Evolutionary conservation across 2,329 filamentous ascomycete species (phyloP).

Genomic region (Aspergillus ruber): DNA sequence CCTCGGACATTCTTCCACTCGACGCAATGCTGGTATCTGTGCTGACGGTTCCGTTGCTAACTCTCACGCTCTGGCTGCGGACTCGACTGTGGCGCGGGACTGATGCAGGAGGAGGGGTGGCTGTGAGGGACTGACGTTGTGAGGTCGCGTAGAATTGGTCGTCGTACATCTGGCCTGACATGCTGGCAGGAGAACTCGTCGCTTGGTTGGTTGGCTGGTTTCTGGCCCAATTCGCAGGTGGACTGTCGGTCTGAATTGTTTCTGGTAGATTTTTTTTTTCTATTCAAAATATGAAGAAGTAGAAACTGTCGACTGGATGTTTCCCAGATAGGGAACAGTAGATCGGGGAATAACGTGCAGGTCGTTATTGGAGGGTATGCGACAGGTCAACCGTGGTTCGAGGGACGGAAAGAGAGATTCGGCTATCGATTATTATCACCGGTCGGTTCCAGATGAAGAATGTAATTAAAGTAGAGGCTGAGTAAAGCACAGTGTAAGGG

Average conservation of each 20-base stretch:
- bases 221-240: background rate
- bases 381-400: constrained; percentile 4
- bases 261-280: background rate
- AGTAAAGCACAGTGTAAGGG: too few relatives aligned
- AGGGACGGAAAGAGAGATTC: background rate
- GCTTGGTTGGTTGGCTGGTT: too few relatives aligned
- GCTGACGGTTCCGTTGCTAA: constrained; percentile 85
- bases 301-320: too few relatives aligned
- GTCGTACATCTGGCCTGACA: constrained; percentile 32
- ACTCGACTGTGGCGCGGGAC: constrained; percentile 42
- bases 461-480: too few relatives aligned
- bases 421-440: too few relatives aligned
- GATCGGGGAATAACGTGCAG: background rate
- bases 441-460: too few relatives aligned
- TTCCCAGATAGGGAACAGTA: background rate
- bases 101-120: constrained; percentile 32
- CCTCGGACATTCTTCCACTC: constrained; percentile 66
- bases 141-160: constrained; percentile 50
- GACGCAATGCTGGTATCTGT: constrained; percentile 67
- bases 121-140: constrained; percentile 49
- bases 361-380: background rate
- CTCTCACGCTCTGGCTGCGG: constrained; percentile 55
- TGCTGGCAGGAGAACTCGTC: constrained; percentile 14
- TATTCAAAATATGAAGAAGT: background rate
- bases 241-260: background rate